Percentiles rank a stretch among this genome's conserved stretches.
Conservation (phyloP, 441 rosid species). For the Macaranga tanarius region DNA sequence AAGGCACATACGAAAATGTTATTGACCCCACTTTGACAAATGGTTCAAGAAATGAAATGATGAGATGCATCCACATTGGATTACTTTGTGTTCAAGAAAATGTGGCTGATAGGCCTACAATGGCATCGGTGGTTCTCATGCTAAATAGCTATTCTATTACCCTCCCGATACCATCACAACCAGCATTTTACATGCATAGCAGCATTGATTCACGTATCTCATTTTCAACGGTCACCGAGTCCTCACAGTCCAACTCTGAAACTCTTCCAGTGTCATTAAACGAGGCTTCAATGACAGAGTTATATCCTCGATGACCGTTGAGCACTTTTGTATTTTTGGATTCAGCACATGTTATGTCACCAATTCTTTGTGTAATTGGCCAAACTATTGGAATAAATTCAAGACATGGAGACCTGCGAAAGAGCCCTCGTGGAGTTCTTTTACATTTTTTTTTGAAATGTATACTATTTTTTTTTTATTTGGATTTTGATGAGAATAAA, state of each 20-base stretch:
- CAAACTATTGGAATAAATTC: too few species aligned
- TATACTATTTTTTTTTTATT: too few species aligned
- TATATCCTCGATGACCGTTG: constrained; percentile 3
- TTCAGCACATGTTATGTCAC: neutral
- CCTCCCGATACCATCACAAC: constrained; percentile 8
- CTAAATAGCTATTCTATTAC: constrained; percentile 18
- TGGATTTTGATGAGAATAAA: too few species aligned
- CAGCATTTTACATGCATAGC: constrained; percentile 8
- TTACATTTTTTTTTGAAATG: too few species aligned
- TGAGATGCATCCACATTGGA: constrained; percentile 34
- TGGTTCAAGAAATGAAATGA: constrained; percentile 32
- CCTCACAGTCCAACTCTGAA: neutral
- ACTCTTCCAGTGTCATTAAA: neutral
- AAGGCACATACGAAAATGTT: constrained; percentile 27
- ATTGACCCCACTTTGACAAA: constrained; percentile 30
- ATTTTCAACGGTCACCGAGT: neutral
- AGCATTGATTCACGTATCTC: constrained; percentile 5
- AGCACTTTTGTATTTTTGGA: neutral
- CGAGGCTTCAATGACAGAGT: constrained; percentile 19
- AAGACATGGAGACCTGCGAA: too few species aligned
- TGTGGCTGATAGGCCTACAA: constrained; percentile 22
- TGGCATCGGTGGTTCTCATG: constrained; percentile 23
- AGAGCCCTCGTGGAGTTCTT: too few species aligned
- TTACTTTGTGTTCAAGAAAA: constrained; percentile 29
- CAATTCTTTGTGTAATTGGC: neutral